Percentiles rank a stretch among this genome's conserved stretches.
Evolutionary conservation across 345 rosid species (phyloP).

Genomic region (Corchorus capsularis): DNA sequence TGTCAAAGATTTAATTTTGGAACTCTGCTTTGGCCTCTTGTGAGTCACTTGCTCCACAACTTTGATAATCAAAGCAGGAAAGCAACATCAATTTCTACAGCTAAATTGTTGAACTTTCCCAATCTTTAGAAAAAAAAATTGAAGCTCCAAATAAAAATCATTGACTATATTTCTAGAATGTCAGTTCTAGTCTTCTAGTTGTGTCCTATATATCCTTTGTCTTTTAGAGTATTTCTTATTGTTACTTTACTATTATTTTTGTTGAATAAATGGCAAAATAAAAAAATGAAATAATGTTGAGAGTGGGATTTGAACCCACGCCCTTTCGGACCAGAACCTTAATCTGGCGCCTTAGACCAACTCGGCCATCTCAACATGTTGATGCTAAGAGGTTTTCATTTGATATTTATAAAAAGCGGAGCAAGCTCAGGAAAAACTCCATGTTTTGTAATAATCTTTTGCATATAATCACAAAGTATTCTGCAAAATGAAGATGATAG

Average conservation of each 20-base stretch:
- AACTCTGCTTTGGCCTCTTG: not conserved
- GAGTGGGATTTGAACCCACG: conserved; percentile 98
- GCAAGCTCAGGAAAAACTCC: too few species aligned
- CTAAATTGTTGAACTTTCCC: not conserved
- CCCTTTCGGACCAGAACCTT: conserved; percentile 99
- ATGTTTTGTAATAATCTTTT: not conserved
- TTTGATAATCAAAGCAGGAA: not conserved
- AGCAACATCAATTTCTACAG: too few species aligned
- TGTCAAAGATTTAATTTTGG: too few species aligned
- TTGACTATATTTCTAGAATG: too few species aligned
- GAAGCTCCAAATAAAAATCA: not conserved
- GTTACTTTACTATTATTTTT: too few species aligned
- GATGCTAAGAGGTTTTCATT: too few species aligned
- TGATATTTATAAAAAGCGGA: too few species aligned
- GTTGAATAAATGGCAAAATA: not conserved
- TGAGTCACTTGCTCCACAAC: not conserved
- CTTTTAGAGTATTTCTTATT: too few species aligned
- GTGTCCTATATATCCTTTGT: too few species aligned
- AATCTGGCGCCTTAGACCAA: conserved; percentile 99
- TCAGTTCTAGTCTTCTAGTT: too few species aligned
- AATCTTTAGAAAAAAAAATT: too few species aligned
- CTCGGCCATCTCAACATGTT: conserved; percentile 80
- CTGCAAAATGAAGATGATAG: not conserved
- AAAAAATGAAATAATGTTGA: conserved; percentile 37
- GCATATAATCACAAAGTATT: not conserved